A percentile compares a stretch with the other conserved stretches of the same genome.
Evolutionary conservation across 164 flowering plant species (phyloP).

Genomic region (Dillenia turbinata): DNA sequence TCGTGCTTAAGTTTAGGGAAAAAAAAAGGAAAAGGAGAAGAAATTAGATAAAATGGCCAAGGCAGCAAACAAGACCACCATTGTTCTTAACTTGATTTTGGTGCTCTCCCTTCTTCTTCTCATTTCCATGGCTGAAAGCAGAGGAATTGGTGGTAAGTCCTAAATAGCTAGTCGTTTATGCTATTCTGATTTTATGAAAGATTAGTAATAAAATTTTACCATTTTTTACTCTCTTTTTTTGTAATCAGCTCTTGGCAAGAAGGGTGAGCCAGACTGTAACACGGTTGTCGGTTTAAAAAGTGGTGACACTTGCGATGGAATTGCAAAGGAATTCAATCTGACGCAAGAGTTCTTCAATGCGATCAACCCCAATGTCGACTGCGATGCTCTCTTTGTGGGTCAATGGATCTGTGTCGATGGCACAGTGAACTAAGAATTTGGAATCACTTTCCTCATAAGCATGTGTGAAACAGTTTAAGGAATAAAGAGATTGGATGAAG

Average conservation of each 20-base stretch:
- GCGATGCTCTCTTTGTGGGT: constrained; percentile 31
- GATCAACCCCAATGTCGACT: constrained; percentile 35
- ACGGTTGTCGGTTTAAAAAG: constrained; percentile 20
- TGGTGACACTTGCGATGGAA: constrained; percentile 32
- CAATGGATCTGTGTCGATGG: constrained; percentile 15
- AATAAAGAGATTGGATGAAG: too few relatives aligned
- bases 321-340: constrained; percentile 15
- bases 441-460: too few relatives aligned
- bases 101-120: constrained; percentile 19
- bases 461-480: too few relatives aligned
- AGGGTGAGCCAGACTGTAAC: constrained; percentile 4
- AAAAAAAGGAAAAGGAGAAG: too few relatives aligned
- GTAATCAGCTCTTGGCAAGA: not conserved
- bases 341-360: constrained; percentile 12
- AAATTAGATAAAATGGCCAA: not conserved
- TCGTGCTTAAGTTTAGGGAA: too few relatives aligned
- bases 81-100: constrained; percentile 8
- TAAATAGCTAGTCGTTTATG: too few relatives aligned
- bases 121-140: constrained; percentile 17
- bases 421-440: too few relatives aligned
- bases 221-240: too few relatives aligned
- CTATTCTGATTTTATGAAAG: too few relatives aligned
- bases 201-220: too few relatives aligned
- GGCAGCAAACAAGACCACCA: constrained; percentile 2
- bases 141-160: constrained; percentile 2